Conservation (phyloP, 768 basidiomycete genomes). For the Galerina marginata region DNA sequence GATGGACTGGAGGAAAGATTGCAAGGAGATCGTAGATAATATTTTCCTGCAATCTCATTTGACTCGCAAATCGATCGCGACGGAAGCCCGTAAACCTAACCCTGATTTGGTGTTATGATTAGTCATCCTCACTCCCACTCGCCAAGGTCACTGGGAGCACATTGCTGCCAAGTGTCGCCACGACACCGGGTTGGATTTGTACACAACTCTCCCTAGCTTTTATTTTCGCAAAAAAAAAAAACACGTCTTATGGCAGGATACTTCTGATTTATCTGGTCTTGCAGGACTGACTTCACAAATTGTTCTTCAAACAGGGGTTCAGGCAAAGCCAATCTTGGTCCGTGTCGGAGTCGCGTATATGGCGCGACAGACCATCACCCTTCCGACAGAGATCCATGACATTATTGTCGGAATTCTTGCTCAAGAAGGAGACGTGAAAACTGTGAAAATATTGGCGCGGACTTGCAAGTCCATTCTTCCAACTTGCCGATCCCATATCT, state of each 20-base stretch:
- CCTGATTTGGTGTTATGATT: slow-evolving; percentile 6
- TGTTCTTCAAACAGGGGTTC: not conserved
- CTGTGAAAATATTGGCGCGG: slow-evolving; percentile 2
- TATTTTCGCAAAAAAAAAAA: too few species aligned
- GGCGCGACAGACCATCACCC: not conserved
- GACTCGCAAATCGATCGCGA: slow-evolving; percentile 16
- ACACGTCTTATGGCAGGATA: too few species aligned
- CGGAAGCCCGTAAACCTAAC: slow-evolving; percentile 19
- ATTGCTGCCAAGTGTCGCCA: not conserved
- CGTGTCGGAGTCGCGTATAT: not conserved
- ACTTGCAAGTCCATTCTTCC: slow-evolving; percentile 4
- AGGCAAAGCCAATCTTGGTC: not conserved
- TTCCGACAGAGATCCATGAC: slow-evolving; percentile 9
- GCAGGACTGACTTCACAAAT: not conserved
- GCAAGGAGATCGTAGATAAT: not conserved
- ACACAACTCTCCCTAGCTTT: too few species aligned
- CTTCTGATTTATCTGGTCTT: too few species aligned
- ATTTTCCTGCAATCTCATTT: not conserved
- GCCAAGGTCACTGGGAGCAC: not conserved
- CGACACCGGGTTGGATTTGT: too few species aligned
- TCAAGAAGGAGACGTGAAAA: slow-evolving; percentile 5
- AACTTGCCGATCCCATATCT: slow-evolving; percentile 11
- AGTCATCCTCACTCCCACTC: not conserved
- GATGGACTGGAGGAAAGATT: not conserved
- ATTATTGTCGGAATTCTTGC: slow-evolving; percentile 12